Percentiles rank a stretch among this genome's conserved stretches.
Conservation (phyloP, 768 basidiomycete species). For the Podaxis sp. region DNA sequence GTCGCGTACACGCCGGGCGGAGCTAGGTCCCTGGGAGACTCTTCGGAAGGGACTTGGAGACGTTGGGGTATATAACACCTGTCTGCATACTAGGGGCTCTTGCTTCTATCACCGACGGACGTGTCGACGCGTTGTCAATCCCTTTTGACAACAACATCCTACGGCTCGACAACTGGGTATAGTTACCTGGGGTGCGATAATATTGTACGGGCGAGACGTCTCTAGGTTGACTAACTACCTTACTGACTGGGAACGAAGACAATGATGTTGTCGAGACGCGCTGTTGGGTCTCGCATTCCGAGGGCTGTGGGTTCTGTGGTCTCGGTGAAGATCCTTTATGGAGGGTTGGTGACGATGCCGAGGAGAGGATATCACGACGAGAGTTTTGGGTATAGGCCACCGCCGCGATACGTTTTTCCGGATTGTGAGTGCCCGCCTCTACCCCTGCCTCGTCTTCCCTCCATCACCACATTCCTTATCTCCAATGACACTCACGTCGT, state of each 20-base stretch:
- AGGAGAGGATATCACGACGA: constrained; percentile 64
- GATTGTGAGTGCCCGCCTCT: constrained; percentile 57
- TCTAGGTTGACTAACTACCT: too few relatives aligned
- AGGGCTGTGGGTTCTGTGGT: background rate
- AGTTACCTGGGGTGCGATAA: background rate
- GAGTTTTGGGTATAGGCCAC: constrained; percentile 75
- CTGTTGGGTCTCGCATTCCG: background rate
- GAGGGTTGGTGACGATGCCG: background rate
- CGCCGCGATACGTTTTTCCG: constrained; percentile 59
- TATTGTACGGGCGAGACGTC: too few relatives aligned
- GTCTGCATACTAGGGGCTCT: background rate
- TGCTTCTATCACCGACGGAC: background rate
- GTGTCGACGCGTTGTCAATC: background rate
- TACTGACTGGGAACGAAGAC: too few relatives aligned
- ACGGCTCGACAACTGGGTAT: background rate
- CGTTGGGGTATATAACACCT: background rate
- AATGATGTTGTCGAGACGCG: background rate
- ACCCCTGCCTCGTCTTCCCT: background rate
- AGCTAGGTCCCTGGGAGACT: background rate
- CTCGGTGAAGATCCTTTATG: background rate
- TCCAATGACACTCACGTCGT: background rate
- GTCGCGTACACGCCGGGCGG: background rate
- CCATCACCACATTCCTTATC: background rate
- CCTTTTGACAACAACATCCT: background rate
- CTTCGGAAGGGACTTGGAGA: background rate